phyloP scores from a whole-genome alignment of 495 filamentous ascomycete species.

The Platismatia glauca region DNA sequence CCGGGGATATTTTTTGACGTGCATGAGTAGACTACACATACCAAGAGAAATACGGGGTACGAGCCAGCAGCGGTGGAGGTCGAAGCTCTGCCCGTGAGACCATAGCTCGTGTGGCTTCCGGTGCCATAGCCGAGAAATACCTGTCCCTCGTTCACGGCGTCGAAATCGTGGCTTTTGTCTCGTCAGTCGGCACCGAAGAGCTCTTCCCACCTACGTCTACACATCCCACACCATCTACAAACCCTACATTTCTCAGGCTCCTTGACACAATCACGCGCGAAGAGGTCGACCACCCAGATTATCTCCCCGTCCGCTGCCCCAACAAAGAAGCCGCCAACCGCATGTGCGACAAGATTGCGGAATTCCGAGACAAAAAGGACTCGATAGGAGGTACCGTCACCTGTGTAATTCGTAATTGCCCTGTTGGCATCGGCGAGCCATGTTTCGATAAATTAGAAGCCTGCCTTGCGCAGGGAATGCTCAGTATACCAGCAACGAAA shows the following conservation, averaged over 20 bases:
- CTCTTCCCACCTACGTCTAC: slow-evolving; percentile 73
- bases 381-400: slow-evolving; percentile 95
- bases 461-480: slow-evolving; percentile 88
- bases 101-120: slow-evolving; percentile 89
- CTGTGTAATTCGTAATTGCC: slow-evolving; percentile 82
- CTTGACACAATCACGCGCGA: slow-evolving; percentile 64
- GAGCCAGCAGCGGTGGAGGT: slow-evolving; percentile 86
- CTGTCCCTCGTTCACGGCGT: slow-evolving; percentile 68
- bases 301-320: slow-evolving; percentile 81
- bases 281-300: slow-evolving; percentile 59
- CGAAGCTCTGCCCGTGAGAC: slow-evolving; percentile 91
- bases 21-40: slow-evolving; percentile 72
- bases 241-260: slow-evolving; percentile 73
- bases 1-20: neutral
- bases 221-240: slow-evolving; percentile 65
- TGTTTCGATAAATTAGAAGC: slow-evolving; percentile 96
- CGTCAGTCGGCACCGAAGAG: slow-evolving; percentile 73
- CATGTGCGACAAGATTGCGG: slow-evolving; percentile 76
- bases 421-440: slow-evolving; percentile 84
- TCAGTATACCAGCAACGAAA: slow-evolving; percentile 94
- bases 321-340: slow-evolving; percentile 49
- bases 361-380: slow-evolving; percentile 60
- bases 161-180: slow-evolving; percentile 86
- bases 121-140: slow-evolving; percentile 92
- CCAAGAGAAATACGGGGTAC: slow-evolving; percentile 92